Evolutionary conservation across 768 basidiomycete genomes (phyloP).

Genomic region (Mrakia blollopis): DNA sequence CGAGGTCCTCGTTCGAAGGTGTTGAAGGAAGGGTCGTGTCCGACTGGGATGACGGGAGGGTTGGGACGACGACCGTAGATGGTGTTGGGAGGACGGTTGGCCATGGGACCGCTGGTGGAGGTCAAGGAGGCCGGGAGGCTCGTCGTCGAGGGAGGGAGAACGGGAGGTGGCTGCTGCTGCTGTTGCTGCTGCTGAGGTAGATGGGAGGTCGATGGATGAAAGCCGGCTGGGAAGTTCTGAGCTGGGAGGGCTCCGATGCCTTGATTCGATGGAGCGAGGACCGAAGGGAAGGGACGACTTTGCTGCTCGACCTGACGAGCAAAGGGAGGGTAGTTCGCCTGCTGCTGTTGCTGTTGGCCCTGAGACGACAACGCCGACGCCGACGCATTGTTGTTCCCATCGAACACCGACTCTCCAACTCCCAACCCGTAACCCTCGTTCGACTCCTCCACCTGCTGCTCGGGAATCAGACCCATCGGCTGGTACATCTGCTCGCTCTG

Average conservation of each 20-base stretch:
- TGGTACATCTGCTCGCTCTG: not conserved
- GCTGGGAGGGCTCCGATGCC: not conserved
- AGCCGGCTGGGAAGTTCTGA: not conserved
- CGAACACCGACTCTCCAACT: not conserved
- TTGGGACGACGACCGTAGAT: not conserved
- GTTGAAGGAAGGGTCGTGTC: slow-evolving; percentile 4
- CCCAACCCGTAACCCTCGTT: not conserved
- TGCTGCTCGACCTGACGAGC: not conserved
- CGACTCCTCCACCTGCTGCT: not conserved
- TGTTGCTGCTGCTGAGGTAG: not conserved
- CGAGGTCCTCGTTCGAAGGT: not conserved
- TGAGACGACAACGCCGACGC: not conserved
- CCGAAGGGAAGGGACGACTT: slow-evolving; percentile 1
- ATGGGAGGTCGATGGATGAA: not conserved
- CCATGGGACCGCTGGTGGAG: not conserved
- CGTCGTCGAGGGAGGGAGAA: not conserved
- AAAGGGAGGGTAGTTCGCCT: not conserved
- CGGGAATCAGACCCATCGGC: slow-evolving; percentile 1
- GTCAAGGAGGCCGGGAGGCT: not conserved
- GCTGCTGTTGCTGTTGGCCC: not conserved
- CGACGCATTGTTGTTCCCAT: not conserved
- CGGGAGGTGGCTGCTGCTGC: not conserved
- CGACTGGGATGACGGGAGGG: not conserved
- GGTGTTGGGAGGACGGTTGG: slow-evolving; percentile 2
- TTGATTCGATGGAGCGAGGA: not conserved